Base-by-base conservation (phyloP, 1,284 basidiomycete species). In the Meripilus lineatus region DNA sequence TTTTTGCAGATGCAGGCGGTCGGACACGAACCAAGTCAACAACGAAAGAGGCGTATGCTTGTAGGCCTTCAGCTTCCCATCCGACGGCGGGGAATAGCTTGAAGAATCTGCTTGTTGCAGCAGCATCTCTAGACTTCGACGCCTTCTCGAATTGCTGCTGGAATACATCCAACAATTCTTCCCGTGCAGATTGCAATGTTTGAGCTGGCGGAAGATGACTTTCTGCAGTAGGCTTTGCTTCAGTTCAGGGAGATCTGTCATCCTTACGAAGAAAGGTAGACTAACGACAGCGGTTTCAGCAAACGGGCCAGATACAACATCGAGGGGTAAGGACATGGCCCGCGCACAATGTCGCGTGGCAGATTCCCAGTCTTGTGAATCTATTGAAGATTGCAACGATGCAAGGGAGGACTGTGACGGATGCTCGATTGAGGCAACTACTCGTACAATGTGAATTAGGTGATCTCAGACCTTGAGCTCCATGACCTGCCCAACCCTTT, bases 11-110 rank as follows among this genome's bases (percentile, higher is more conserved):
- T 8, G 82, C 73, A 3, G 86, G 83, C 13, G 82, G 77, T 50
- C 89, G 77, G 1, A 84, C 77, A 44, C 86, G 80, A 41, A 99
- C 91, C 35, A 99, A 78, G 47, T 90, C 86, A 3, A 93, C 82
- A 3, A 98, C 93, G 65, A 98, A 99, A 14, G 84, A 77, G 1
- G 92, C 89, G 66, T 99, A 99, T 1, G 87, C 89, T 49, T 89
- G 81, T n/a, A 99, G 72, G 0, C 96, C 96, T 62, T 95, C 90
- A n/a, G 76, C 70, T 61, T 91, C 85, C 78, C 82, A 88, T 13
- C 93, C 92, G 40, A 99, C 91, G 1, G 84, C 84, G 2, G 96
- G 95, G 66, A 99, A 98, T 2, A 99, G 74, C 60, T 96, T 93
- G 75, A 99, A 98, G 68, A 92, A 99, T 5, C 94, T 81, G 52